These are phyloP conservation scores for Cercophora sp. DNA, from an alignment of 495 filamentous ascomycete genomes.

Conservation along the genomic window DNA sequence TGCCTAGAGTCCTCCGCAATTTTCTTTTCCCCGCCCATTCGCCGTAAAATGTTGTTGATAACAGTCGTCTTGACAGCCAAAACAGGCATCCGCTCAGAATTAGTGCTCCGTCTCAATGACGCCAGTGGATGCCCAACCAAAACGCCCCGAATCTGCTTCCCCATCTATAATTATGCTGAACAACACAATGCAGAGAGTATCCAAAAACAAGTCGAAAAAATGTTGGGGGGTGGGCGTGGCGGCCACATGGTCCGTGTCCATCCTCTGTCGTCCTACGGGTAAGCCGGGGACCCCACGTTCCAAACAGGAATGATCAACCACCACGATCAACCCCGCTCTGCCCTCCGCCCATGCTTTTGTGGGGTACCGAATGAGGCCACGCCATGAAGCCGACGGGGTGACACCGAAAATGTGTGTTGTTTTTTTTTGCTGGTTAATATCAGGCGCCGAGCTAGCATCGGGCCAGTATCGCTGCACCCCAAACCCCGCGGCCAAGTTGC, in stretches of 20 bases:
- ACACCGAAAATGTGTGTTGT: no score
- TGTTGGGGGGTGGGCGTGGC: no score
- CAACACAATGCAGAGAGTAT: neutral
- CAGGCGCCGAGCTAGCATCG: neutral
- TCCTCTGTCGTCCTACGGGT: neutral
- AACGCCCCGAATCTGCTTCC: neutral
- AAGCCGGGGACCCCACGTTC: neutral
- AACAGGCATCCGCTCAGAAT: neutral
- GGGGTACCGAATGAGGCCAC: neutral
- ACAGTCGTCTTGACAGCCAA: no score
- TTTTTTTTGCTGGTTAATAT: neutral
- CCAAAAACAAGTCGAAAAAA: neutral
- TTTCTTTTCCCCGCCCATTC: conserved; percentile 1
- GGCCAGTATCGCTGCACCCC: neutral
- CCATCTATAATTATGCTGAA: conserved; percentile 1
- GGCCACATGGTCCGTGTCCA: no score
- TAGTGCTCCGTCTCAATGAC: no score
- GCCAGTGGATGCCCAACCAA: neutral
- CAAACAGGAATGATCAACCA: neutral
- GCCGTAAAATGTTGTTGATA: conserved; percentile 6
- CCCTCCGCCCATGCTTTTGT: neutral
- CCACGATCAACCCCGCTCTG: neutral
- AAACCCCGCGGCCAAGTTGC: neutral
- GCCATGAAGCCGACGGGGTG: neutral
- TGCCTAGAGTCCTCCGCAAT: neutral